Base-by-base conservation (phyloP, 2,329 filamentous ascomycete genomes). In the Microdochium bolleyi region DNA sequence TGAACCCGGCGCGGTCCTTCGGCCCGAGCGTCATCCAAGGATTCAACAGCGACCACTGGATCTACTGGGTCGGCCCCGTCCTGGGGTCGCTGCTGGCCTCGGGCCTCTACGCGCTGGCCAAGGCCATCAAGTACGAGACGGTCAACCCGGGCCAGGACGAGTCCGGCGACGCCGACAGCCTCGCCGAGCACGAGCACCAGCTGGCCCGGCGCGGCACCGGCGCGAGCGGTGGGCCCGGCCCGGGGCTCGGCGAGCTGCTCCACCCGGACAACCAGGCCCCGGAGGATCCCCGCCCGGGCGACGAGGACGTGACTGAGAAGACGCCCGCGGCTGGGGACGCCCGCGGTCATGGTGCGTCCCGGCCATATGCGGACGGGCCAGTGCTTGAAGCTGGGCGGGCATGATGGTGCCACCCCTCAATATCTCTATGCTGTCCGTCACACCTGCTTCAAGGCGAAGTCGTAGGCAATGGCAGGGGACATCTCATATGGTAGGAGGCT, bases 21-120 rank as follows among this genome's bases (percentile, higher is more conserved):
- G 63, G 63, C 13, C 63, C 63, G 16, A 59, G 57, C 38, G 58
- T 62, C 24, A 58, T 56, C 2, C 51, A 55, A 13, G 37, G 52
- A 38, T 63, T 62, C 51, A 53, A 53, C 1, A 49, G 38, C n/a
- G 53, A 61, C 49, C 61, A 63, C 38, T 63, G 61, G 61, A 61
- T 63, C 52, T 63, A 62, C 52, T 63, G 63, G 64, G 56, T 70
- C 48, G 68, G 68, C 2, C 70, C 70, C n/a, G 57, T 63, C n/a
- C 54, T 64, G 7, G 70, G 70, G 2, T 58, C 66, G 2, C 41
- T 66, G 7, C 56, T 70, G 19, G 68, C 68, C 14, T 59, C 62
- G 0, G 52, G 62, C 11, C 57, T 71, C 27, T 71, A 67, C 57
- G 67, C 67, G 51, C 56, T 71, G 3, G 60, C 70, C 13, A 69